Evolutionary conservation across 2,329 filamentous ascomycete species (phyloP).

Genomic region (Penicillium sp.): DNA sequence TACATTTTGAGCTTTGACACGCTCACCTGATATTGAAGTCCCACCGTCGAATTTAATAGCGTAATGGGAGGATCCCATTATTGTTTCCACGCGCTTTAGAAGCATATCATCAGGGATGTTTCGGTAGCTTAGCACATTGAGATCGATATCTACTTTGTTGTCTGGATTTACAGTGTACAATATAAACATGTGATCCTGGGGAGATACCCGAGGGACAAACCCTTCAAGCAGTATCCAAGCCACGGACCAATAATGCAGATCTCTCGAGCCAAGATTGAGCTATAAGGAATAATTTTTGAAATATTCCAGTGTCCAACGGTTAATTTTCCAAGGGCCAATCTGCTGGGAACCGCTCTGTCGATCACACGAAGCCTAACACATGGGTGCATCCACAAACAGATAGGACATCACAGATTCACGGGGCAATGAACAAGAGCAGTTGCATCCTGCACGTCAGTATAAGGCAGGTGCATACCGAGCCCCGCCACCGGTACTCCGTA

Average conservation of each 20-base stretch:
- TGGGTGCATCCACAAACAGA: neutral
- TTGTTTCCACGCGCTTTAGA: neutral
- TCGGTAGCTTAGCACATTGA: neutral
- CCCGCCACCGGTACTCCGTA: neutral
- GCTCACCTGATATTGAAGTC: neutral
- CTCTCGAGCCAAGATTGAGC: neutral
- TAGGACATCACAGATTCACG: neutral
- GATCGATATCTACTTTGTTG: neutral
- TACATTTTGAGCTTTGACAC: constrained; percentile 2
- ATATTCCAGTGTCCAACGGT: neutral
- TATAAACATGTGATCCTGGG: neutral
- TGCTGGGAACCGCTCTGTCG: constrained; percentile 12
- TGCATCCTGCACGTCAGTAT: neutral
- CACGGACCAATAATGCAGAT: neutral
- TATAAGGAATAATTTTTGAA: neutral
- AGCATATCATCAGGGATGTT: neutral
- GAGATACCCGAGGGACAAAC: neutral
- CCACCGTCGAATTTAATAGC: constrained; percentile 2
- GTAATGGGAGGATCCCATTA: constrained; percentile 1
- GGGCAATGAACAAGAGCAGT: neutral
- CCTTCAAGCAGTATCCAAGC: neutral
- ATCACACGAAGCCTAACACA: neutral
- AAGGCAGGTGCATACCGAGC: neutral
- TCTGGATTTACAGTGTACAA: neutral
- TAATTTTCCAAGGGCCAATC: neutral